Base-by-base conservation (phyloP, 169 alveolate genomes). In the Eimeria praecox region DNA sequence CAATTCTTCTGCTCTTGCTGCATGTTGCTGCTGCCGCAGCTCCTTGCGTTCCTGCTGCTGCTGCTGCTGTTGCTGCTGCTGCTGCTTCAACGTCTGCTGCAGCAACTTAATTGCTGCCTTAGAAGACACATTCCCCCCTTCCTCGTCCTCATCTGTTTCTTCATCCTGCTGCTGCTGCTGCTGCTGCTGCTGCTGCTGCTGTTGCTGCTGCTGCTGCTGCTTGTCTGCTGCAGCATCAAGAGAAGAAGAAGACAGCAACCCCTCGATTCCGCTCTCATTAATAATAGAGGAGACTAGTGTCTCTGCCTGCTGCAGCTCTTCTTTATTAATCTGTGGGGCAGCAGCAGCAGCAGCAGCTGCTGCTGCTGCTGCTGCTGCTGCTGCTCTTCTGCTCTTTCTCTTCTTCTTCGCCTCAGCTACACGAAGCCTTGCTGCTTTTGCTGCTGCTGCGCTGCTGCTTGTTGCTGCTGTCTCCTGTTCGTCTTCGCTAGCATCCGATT, bases 281-380 rank as follows among this genome's bases (percentile, higher is more conserved):
- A 78, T 12, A 59, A 78, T 59, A 40, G 89, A 78, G 46, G 89
- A 16, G 38, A 78, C 89, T 14, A 42, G 64, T 16, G 89, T 46
- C 89, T 78, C 89, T 38, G 89, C 89, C 64, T 78, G 38, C 89
- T 78, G 35, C 42, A 78, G 89, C 64, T 78, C 64, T 56, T 78
- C 69, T 38, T 44, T 38, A 64, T 42, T 64, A 20, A 46, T 35
- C 42, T 38, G 35, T 8, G 64, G 89, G 89, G 64, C 22, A 0
- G 59, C 35, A 20, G 89, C 38, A 20, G 89, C 66, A 42, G 89
- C 64, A 27, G 59, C 64, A 42, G 42, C 59, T 20, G 89, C 89
- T 40, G 89, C 64, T 40, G 42, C 59, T 20, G 89, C 89, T 40
- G 89, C 64, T 40, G 66, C 64, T 3, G 64, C 89, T 3, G 33